Evolutionary conservation across 83 land plant species (phyloP), one percentile per base, ranked within the genome.

Genomic region (Thuja plicata): DNA sequence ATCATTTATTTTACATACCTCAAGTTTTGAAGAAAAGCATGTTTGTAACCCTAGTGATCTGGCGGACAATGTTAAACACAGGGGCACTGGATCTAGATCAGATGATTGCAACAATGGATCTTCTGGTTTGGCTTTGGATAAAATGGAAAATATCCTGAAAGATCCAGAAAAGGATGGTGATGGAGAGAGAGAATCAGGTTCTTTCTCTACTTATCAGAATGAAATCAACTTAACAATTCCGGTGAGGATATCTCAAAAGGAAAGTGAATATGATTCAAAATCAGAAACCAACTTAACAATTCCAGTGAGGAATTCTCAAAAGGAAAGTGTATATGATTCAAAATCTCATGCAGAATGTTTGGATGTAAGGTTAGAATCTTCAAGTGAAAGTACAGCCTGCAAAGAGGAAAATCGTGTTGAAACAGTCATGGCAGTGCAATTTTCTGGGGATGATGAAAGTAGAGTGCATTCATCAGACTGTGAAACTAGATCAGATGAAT

Each of bases 11-110:
- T 83, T 48, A 83, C 86, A 83, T 83, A 46, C 55, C 43, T 83
- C 55, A 83, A 48, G 52, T 46, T n/a, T 83, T 9, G 55, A 83
- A 83, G 86, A 83, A 46, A 83, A 83, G 34, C 86, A 83, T 83
- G 19, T 83, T 6, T 83, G 3, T 30, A 48, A 30, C 55, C 16
- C 57, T 45, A 24, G 13, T 83, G 11, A n/a, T 48, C 11, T 32
- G 86, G 55, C 48, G 1, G 48, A 83, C 32, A 83, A 83, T 84
- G 86, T 3, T 21, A 30, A 84, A 46, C 34, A 83, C 8, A 21
- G 11, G 15, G 55, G 27, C 30, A 48, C 48, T n/a, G 17, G 55
- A 46, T 45, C 54, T 3, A 83, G 30, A n/a, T n/a, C 17, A 83
- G 85, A 80, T 45, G n/a, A 83, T 15, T 13, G 35, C 55, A 46